Percentiles rank a stretch among this genome's conserved stretches.
Conservation (phyloP, 768 basidiomycete species). For the Collybia sordida region DNA sequence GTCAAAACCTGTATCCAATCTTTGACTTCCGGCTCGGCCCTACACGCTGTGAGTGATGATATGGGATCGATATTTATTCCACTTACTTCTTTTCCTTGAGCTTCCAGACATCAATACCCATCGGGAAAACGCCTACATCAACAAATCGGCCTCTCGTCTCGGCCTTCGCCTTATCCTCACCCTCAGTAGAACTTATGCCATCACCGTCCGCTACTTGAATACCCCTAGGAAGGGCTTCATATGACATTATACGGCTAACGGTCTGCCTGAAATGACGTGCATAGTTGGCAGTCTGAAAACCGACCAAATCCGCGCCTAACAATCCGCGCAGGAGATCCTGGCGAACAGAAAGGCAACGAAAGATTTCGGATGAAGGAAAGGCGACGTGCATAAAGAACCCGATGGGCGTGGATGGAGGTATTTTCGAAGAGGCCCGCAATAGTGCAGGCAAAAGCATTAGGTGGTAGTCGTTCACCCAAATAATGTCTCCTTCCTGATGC, state of each 20-base stretch:
- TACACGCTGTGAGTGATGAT: slow-evolving; percentile 18
- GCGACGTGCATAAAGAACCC: slow-evolving; percentile 98
- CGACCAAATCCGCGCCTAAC: slow-evolving; percentile 91
- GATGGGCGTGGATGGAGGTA: slow-evolving; percentile 59
- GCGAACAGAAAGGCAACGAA: slow-evolving; percentile 83
- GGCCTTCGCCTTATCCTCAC: slow-evolving; percentile 9
- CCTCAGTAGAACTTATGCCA: slow-evolving; percentile 11
- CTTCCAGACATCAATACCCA: slow-evolving; percentile 81
- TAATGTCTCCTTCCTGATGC: slow-evolving; percentile 88
- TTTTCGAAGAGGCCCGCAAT: slow-evolving; percentile 65
- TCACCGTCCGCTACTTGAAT: slow-evolving; percentile 56
- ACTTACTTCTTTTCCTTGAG: slow-evolving; percentile 66
- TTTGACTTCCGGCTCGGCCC: slow-evolving; percentile 71
- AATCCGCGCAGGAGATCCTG: slow-evolving; percentile 80
- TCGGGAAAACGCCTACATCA: slow-evolving; percentile 86
- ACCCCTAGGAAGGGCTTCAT: slow-evolving; percentile 82
- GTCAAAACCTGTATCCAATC: slow-evolving; percentile 82
- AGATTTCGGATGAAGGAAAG: slow-evolving; percentile 94
- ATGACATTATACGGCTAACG: slow-evolving; percentile 73
- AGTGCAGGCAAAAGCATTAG: slow-evolving; percentile 90
- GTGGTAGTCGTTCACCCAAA: slow-evolving; percentile 96
- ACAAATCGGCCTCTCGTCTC: slow-evolving; percentile 61
- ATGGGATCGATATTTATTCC: slow-evolving; percentile 5
- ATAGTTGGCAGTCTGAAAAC: slow-evolving; percentile 86
- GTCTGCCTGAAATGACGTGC: slow-evolving; percentile 88